Evolutionary conservation across 768 basidiomycete species (phyloP), one percentile per base, ranked within the genome.

Genomic region (Tylopilus rubrobrunneus): DNA sequence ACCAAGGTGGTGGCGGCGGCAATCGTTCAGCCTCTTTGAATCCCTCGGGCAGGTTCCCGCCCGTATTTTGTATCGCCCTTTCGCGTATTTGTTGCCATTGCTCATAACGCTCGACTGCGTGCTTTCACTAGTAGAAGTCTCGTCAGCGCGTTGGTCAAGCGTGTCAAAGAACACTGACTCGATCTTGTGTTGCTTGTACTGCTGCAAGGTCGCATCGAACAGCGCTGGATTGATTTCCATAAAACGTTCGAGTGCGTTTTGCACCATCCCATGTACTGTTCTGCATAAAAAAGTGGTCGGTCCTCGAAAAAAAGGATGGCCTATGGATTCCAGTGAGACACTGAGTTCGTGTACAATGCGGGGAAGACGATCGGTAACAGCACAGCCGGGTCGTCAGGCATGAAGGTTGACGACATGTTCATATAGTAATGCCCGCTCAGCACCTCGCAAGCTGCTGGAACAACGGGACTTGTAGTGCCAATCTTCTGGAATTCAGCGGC

Each of bases 371-470:
- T 92, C 7, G 97, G 97, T 28, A 99, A 79, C 54, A 99, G 84
- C 57, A 86, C 72, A 23, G 83, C 72, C 58, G 98, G 79, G 68
- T 98, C 98, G 65, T 98, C 94, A 70, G 92, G 92, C 92, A 99
- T 98, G 49, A 99, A 82, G 71, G n/a, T 97, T 98, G 64, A 99
- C 92, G 60, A 98, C 94, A 73, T 98, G 98, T 74, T 98, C 97
- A 71, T 97, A 98, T 62, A 97, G 80, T 55, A 98, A 73, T 4
- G 96, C 96, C 41, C 97, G 84, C 72, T 99, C 97, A 7, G 97
- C 96, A 99, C 56, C 92, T 82, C 33, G 95, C 87, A 29, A 99
- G 81, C 69, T 98, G 97, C 51, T 86, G 86, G 80, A 98, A 99
- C 41, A 98, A 75, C 10, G 89, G 83, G 19, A 90, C 76, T 72